Evolutionary conservation across 371 early-diverging fungal genomes (phyloP), one percentile per base, ranked within the genome.

Genomic region (Zopfochytrium polystomum): DNA sequence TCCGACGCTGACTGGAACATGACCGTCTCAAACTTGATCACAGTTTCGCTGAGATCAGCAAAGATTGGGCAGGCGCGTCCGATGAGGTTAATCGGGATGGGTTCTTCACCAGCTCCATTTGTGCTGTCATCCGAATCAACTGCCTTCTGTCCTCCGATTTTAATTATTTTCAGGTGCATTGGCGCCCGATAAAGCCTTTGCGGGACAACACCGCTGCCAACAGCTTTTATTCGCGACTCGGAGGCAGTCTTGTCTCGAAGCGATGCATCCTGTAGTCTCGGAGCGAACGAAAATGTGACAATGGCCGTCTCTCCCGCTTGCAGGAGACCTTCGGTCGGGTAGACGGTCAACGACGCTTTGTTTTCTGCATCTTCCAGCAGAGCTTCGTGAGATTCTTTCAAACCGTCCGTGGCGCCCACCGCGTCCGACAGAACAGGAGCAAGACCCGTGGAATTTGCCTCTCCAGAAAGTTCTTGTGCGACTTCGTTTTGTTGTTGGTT

Each of bases 91-190:
- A 76, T 38, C 20, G 59, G 55, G 47, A 76, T 73, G 4, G 71
- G 67, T n/a, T 73, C 67, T 42, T 71, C 70, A 4, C 70, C 75
- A 23, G n/a, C 61, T 23, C n/a, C n/a, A 25, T 30, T n/a, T 4
- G 38, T 15, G 2, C 25, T 2, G 3, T 31, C n/a, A n/a, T n/a
- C n/a, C n/a, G n/a, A n/a, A n/a, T n/a, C n/a, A n/a, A n/a, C n/a
- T n/a, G n/a, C n/a, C n/a, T n/a, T 22, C 15, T 23, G 4, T 11
- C 32, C 46, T 15, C 49, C 22, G 7, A 53, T 55, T 11, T 48
- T 60, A 7, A 67, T 58, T 13, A 76, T 67, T 48, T 61, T 69
- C 2, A 76, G 62, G 45, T 73, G 68, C 71, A 76, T 73, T 2
- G 68, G 70, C 9, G 71, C 66, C 18, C 34, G 5, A 34, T 60